Conservation (phyloP, 2,329 filamentous ascomycete genomes). For the Lasiodiplodia gonubiensis region DNA sequence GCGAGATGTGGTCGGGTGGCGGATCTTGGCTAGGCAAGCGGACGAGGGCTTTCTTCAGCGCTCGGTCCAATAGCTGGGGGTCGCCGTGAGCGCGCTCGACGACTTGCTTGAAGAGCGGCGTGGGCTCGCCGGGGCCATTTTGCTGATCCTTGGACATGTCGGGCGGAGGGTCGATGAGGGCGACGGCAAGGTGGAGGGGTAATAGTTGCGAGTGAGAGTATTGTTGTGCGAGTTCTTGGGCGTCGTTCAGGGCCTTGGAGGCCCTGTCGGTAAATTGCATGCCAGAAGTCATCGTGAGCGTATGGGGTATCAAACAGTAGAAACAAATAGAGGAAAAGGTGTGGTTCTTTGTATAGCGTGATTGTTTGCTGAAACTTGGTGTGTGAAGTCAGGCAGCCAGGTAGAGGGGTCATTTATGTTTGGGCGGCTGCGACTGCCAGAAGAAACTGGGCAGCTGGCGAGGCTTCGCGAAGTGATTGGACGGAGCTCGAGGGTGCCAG, state of each 20-base stretch:
- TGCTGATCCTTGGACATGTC: conserved; percentile 82
- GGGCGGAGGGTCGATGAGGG: conserved; percentile 75
- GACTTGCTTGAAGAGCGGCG: conserved; percentile 91
- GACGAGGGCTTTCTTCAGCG: conserved; percentile 89
- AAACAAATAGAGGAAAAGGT: not conserved
- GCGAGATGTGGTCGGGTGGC: conserved; percentile 84
- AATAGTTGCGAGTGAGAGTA: conserved; percentile 91
- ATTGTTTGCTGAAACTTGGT: not conserved
- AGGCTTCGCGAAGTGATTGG: conserved; percentile 11
- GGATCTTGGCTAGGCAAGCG: conserved; percentile 93
- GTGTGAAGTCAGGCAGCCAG: not conserved
- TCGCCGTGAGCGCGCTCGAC: conserved; percentile 94
- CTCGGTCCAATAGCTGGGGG: conserved; percentile 82
- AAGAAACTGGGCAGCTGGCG: conserved; percentile 20
- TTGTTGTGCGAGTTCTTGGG: conserved; percentile 84
- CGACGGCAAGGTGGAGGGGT: conserved; percentile 86
- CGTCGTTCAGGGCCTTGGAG: conserved; percentile 86
- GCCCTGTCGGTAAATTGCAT: conserved; percentile 95
- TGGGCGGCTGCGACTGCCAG: conserved; percentile 1
- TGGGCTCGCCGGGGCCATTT: conserved; percentile 62
- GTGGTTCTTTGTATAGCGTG: not conserved
- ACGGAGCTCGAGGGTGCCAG: conserved; percentile 6
- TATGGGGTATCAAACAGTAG: conserved; percentile 19
- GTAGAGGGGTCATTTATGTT: conserved; percentile 21
- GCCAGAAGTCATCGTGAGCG: conserved; percentile 67